These are phyloP conservation scores for Myrica gale DNA, from an alignment of 306 rosid species.

Conservation along the genomic window DNA sequence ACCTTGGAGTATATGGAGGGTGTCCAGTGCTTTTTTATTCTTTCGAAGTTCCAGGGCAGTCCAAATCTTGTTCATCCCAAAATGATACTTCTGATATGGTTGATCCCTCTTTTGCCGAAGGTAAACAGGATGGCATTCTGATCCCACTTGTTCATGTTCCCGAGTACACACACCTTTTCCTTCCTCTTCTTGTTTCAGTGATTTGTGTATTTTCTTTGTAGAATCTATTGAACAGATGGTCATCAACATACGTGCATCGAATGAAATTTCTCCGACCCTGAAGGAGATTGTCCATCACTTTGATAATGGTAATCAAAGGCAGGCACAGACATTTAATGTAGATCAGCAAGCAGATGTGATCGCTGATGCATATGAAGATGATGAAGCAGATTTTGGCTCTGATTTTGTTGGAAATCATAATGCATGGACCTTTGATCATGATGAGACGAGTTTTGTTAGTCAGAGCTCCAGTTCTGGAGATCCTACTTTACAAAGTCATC, in stretches of 20 bases:
- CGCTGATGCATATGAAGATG: not conserved
- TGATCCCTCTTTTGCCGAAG: constrained; percentile 32
- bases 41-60: constrained; percentile 21
- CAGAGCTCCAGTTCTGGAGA: constrained; percentile 9
- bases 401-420: not conserved
- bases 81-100: constrained; percentile 14
- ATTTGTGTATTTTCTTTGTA: constrained; percentile 10
- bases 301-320: constrained; percentile 23
- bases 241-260: constrained; percentile 12
- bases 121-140: not conserved
- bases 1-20: constrained; percentile 20
- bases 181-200: not conserved
- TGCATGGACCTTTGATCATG: not conserved
- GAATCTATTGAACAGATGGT: constrained; percentile 30
- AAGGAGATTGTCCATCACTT: constrained; percentile 14
- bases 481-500: constrained; percentile 17
- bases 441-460: constrained; percentile 3
- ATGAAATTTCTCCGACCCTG: constrained; percentile 29
- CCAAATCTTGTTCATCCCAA: constrained; percentile 1
- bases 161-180: not conserved
- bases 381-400: constrained; percentile 8
- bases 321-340: constrained; percentile 16
- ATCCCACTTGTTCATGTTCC: not conserved
- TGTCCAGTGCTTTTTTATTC: constrained; percentile 15
- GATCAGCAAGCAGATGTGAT: constrained; percentile 8